A percentile compares a stretch with the other conserved stretches of the same genome.
These are phyloP conservation scores for Leishmania guyanensis DNA, from an alignment of 208 protist genomes.

Conservation along the genomic window DNA sequence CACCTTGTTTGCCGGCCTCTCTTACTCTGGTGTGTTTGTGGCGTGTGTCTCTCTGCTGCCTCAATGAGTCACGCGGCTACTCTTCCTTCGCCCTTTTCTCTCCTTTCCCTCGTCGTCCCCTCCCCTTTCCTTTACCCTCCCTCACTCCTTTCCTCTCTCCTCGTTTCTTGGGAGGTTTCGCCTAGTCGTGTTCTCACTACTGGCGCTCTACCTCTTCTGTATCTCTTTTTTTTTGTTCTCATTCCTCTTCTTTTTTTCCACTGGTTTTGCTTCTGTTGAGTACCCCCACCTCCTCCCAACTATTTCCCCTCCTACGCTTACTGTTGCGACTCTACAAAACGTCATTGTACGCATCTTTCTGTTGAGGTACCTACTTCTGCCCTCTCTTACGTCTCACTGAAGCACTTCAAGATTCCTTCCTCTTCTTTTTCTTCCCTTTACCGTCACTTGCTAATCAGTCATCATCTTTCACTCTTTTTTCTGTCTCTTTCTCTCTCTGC, in stretches of 20 bases:
- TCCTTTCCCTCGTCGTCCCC: background rate
- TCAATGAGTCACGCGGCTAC: background rate
- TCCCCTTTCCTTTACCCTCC: background rate
- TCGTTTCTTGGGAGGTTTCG: background rate
- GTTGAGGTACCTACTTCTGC: background rate
- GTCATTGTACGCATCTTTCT: background rate
- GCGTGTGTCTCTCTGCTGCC: background rate
- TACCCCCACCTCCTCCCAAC: background rate
- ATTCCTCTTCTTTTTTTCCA: background rate
- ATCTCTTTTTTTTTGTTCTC: constrained; percentile 5
- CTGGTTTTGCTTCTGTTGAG: background rate
- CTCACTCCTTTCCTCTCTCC: no score
- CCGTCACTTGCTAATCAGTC: background rate
- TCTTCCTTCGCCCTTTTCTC: background rate
- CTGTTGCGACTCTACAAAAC: background rate
- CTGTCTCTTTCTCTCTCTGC: background rate
- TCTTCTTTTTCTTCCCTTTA: background rate
- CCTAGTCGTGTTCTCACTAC: background rate
- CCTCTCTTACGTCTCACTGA: background rate
- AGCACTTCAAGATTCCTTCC: background rate
- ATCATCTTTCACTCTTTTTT: background rate
- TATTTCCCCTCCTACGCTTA: background rate
- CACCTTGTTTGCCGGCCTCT: background rate
- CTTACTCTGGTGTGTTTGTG: background rate
- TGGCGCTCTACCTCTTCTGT: background rate